Percentiles rank a stretch among this genome's conserved stretches.
Conservation (phyloP, 768 basidiomycete genomes). For the Russula emetica region DNA sequence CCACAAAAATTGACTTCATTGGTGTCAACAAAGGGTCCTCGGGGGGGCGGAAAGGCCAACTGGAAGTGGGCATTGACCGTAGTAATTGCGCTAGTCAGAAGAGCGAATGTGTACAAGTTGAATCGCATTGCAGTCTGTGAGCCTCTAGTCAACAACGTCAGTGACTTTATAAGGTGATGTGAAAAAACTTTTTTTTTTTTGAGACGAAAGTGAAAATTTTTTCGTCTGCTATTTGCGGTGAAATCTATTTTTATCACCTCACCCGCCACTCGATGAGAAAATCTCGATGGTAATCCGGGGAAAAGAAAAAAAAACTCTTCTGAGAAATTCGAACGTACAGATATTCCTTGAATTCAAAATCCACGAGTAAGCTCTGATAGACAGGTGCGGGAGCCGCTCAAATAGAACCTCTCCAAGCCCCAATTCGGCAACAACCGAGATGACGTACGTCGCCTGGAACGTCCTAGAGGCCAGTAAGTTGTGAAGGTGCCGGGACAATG, state of each 20-base stretch:
- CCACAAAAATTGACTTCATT: constrained; percentile 65
- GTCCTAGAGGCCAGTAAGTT: constrained; percentile 51
- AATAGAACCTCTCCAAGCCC: constrained; percentile 73
- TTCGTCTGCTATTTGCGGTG: not conserved
- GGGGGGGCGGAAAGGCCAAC: constrained; percentile 66
- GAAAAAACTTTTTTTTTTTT: too few species aligned
- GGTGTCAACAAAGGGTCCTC: constrained; percentile 63
- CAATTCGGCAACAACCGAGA: constrained; percentile 65
- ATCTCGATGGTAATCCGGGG: not conserved
- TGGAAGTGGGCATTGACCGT: constrained; percentile 72
- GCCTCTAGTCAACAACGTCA: not conserved
- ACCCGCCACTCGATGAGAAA: not conserved
- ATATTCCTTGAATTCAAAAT: not conserved
- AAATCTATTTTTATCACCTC: not conserved
- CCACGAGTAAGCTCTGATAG: not conserved
- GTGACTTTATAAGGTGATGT: not conserved
- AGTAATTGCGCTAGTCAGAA: constrained; percentile 40
- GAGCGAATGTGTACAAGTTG: constrained; percentile 32
- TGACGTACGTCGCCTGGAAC: constrained; percentile 73
- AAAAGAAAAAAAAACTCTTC: not conserved
- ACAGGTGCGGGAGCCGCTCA: constrained; percentile 44
- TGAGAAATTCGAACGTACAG: not conserved
- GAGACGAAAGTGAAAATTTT: constrained; percentile 24
- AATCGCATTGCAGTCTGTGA: constrained; percentile 33
- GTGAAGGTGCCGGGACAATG: not conserved